phyloP scores from a whole-genome alignment of 2,329 filamentous ascomycete species.

The Lojkania enalia region DNA sequence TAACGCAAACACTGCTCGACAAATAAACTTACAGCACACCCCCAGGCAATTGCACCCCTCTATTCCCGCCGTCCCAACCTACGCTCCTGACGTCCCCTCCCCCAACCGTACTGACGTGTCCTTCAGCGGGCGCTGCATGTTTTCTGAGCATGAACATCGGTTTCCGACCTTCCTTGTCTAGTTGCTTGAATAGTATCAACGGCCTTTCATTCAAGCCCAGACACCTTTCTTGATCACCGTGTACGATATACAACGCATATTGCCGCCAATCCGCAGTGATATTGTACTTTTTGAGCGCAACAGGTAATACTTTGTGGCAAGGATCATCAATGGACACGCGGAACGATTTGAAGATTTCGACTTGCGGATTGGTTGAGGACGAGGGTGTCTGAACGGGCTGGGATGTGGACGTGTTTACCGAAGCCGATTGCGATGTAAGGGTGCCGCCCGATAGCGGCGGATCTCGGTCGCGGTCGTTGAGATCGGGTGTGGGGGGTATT shows the following conservation, averaged over 20 bases:
- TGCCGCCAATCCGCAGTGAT: slow-evolving; percentile 98
- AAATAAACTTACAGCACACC: slow-evolving; percentile 38
- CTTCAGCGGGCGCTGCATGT: slow-evolving; percentile 59
- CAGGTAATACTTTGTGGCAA: slow-evolving; percentile 94
- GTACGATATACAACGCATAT: slow-evolving; percentile 97
- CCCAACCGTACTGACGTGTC: slow-evolving; percentile 47
- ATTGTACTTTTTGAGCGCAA: slow-evolving; percentile 95
- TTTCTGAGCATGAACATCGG: slow-evolving; percentile 97
- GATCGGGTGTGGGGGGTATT: slow-evolving; percentile 29
- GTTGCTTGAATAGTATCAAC: slow-evolving; percentile 92
- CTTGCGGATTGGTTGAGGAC: slow-evolving; percentile 54
- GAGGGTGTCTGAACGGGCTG: slow-evolving; percentile 22
- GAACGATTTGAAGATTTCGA: slow-evolving; percentile 99
- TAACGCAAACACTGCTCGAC: slow-evolving; percentile 2
- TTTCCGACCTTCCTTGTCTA: slow-evolving; percentile 95
- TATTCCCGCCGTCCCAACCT: slow-evolving; percentile 23
- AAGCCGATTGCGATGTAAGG: slow-evolving; percentile 25
- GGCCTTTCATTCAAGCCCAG: slow-evolving; percentile 90
- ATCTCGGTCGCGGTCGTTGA: slow-evolving; percentile 35
- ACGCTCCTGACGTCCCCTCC: slow-evolving; percentile 36
- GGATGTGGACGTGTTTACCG: slow-evolving; percentile 13
- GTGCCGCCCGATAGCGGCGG: slow-evolving; percentile 42
- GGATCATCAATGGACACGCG: slow-evolving; percentile 97
- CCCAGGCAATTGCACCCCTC: slow-evolving; percentile 34
- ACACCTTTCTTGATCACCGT: slow-evolving; percentile 96